Evolutionary conservation across 305 asterid species (phyloP).

Genomic region (Euphrasia arctica): DNA sequence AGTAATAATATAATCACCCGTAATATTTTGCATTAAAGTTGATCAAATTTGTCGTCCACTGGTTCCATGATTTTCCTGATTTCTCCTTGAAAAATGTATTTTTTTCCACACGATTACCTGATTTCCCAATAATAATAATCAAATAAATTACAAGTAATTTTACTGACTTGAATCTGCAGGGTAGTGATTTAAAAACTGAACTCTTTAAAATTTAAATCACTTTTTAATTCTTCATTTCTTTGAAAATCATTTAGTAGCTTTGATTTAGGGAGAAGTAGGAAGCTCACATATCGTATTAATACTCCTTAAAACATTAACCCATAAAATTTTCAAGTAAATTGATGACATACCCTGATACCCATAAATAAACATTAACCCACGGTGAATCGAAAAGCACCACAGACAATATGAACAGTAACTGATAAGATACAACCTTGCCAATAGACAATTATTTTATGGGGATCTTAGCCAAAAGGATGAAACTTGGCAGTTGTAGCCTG

Average conservation of each 20-base stretch:
- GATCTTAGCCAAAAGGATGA: too few relatives aligned
- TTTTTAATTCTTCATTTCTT: background rate
- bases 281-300: background rate
- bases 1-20: conserved; percentile 1
- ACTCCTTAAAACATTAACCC: background rate
- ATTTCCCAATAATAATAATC: too few relatives aligned
- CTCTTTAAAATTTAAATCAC: background rate
- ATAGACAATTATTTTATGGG: background rate
- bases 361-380: too few relatives aligned
- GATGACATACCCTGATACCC: background rate
- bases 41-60: conserved; percentile 15
- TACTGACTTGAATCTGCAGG: background rate
- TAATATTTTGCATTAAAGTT: background rate
- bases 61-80: conserved; percentile 7
- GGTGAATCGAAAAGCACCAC: background rate
- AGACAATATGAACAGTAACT: background rate
- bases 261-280: background rate
- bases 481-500: too few relatives aligned
- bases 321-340: conserved; percentile 6
- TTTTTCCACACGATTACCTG: too few relatives aligned
- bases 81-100: too few relatives aligned
- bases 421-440: background rate
- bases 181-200: background rate
- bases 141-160: background rate
- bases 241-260: background rate